These are phyloP conservation scores for Luvunga scandens DNA, from an alignment of 345 rosid species.

Conservation along the genomic window DNA sequence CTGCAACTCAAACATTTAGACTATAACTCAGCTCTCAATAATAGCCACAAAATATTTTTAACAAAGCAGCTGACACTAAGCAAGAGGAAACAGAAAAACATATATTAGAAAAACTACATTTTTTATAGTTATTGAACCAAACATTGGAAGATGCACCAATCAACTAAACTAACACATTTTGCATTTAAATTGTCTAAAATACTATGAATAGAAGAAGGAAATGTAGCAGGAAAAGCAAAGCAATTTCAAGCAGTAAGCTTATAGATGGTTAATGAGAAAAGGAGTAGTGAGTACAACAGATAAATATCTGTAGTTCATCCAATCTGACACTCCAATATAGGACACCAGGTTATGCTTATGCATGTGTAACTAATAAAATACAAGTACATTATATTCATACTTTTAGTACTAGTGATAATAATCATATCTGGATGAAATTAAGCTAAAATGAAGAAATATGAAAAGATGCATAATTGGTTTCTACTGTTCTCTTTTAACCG, in stretches of 20 bases:
- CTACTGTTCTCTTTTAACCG: neutral
- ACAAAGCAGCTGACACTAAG: neutral
- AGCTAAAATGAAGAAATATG: neutral
- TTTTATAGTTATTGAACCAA: neutral
- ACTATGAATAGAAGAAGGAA: neutral
- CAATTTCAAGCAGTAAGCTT: neutral
- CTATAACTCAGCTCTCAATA: neutral
- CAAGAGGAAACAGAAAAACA: neutral
- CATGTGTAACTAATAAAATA: neutral
- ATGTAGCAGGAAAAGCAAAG: neutral
- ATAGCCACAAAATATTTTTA: neutral
- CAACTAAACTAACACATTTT: neutral
- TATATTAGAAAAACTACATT: neutral
- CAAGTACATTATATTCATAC: neutral
- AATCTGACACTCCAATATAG: neutral
- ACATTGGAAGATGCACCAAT: neutral
- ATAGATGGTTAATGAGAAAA: neutral
- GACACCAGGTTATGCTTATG: neutral
- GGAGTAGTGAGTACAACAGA: neutral
- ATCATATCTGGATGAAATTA: neutral
- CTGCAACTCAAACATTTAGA: conserved; percentile 39
- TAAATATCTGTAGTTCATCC: neutral
- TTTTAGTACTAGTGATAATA: neutral
- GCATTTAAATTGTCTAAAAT: neutral
- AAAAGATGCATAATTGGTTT: neutral